Evolutionary conservation across 2,329 filamentous ascomycete genomes (phyloP).

Genomic region (Cladorrhinum sp.): DNA sequence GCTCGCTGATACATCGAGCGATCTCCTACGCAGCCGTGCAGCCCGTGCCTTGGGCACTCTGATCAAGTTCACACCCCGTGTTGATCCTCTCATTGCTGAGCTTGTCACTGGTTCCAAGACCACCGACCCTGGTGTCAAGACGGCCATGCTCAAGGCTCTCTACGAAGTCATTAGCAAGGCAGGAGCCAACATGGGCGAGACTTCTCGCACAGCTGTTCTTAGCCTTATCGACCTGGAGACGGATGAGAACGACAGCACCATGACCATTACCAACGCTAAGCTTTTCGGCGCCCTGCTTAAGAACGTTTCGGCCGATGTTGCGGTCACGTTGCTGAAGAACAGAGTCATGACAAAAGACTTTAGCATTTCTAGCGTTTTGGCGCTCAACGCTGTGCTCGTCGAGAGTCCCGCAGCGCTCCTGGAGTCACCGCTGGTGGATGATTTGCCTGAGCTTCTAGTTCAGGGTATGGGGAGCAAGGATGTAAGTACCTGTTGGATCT

Average conservation of each 20-base stretch:
- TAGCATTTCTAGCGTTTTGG: slow-evolving; percentile 75
- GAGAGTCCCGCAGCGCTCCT: slow-evolving; percentile 73
- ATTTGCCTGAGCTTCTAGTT: slow-evolving; percentile 72
- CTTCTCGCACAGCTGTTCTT: slow-evolving; percentile 81
- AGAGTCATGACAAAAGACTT: slow-evolving; percentile 76
- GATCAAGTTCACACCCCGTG: slow-evolving; percentile 91
- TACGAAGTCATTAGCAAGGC: slow-evolving; percentile 97
- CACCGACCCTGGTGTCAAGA: slow-evolving; percentile 78
- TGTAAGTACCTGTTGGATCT: slow-evolving; percentile 48
- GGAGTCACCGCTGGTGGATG: slow-evolving; percentile 63
- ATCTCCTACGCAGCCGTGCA: slow-evolving; percentile 79
- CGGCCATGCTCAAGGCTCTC: slow-evolving; percentile 93
- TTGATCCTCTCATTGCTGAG: slow-evolving; percentile 90
- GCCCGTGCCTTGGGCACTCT: slow-evolving; percentile 92
- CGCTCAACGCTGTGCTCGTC: slow-evolving; percentile 82
- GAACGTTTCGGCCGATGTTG: slow-evolving; percentile 72
- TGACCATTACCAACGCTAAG: slow-evolving; percentile 87
- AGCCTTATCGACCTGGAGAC: slow-evolving; percentile 82
- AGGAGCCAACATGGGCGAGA: slow-evolving; percentile 89
- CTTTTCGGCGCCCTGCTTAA: slow-evolving; percentile 87
- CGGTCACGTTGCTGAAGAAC: slow-evolving; percentile 58
- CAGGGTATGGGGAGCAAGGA: slow-evolving; percentile 75
- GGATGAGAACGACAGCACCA: slow-evolving; percentile 70
- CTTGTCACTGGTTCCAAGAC: slow-evolving; percentile 96
- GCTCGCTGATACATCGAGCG: slow-evolving; percentile 87